Evolutionary conservation across 768 basidiomycete species (phyloP), one percentile per base, ranked within the genome.

Genomic region (Pisolithus tinctorius): DNA sequence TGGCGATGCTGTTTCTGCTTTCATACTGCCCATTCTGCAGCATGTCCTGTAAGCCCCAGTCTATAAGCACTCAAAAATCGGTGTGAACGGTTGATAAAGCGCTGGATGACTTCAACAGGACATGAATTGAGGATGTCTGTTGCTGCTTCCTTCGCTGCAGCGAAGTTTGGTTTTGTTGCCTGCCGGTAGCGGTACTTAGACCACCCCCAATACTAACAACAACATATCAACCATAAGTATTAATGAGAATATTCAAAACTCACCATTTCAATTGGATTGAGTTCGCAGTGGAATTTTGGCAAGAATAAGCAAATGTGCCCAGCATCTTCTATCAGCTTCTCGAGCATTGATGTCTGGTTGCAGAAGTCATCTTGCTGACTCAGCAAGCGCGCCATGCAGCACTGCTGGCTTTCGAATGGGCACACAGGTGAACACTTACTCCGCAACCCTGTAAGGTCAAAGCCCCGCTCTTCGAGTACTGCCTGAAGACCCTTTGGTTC

Each of bases 271-370:
- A 71, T 57, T n/a, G 63, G 63, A 47, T 72, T 72, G 0, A 71
- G 55, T 49, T 73, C 63, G 49, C 69, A 70, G 29, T 72, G 66
- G 40, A 69, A 72, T 54, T 72, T 73, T 1, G 63, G 69, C 0
- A 66, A 50, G 45, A 73, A 70, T 2, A 20, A 20, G 20, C 20
- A 20, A 20, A 20, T 20, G 20, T 20, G 20, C 20, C 20, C 20
- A 20, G 58, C 50, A 3, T 41, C 43, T 30, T 55, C 53, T 39
- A 65, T 62, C 0, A 57, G 7, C 0, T 31, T 26, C 52, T 65
- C 52, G 5, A 69, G 56, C 57, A 64, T 58, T 25, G 61, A 64
- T 7, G 16, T 1, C 25, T 65, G 60, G 34, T 61, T 50, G 1
- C 2, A 2, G 40, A 68, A 69, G 41, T 70, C 62, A 14, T 64